These are phyloP conservation scores for Penicillium occitanis DNA, from an alignment of 2,329 filamentous ascomycete genomes.

Conservation along the genomic window DNA sequence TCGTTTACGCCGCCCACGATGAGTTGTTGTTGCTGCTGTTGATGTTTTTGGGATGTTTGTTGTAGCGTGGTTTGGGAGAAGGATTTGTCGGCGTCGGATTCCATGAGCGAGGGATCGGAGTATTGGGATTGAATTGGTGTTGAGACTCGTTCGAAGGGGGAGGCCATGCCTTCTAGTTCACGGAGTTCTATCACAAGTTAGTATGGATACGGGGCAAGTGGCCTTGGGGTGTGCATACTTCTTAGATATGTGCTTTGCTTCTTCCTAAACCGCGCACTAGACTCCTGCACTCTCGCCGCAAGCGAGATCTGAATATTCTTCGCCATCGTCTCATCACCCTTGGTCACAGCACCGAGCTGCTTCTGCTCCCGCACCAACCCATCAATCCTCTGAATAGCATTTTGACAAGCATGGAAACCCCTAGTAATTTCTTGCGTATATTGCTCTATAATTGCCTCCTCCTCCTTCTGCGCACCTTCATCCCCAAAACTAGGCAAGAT, in stretches of 20 bases:
- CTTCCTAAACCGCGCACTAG: slow-evolving; percentile 89
- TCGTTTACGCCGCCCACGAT: slow-evolving; percentile 62
- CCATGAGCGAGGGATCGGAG: slow-evolving; percentile 81
- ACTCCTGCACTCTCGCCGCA: slow-evolving; percentile 83
- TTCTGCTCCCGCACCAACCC: slow-evolving; percentile 80
- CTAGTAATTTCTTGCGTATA: slow-evolving; percentile 88
- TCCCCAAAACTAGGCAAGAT: slow-evolving; percentile 96
- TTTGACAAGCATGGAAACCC: slow-evolving; percentile 85
- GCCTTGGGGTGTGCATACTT: slow-evolving; percentile 56
- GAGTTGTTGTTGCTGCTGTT: slow-evolving; percentile 21
- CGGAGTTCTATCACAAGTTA: slow-evolving; percentile 50
- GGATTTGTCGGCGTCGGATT: slow-evolving; percentile 89
- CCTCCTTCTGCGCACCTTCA: slow-evolving; percentile 79
- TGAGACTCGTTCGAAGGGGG: slow-evolving; percentile 51
- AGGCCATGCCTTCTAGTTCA: slow-evolving; percentile 64
- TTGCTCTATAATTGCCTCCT: slow-evolving; percentile 86
- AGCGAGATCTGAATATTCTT: slow-evolving; percentile 92
- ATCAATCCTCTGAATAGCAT: slow-evolving; percentile 83
- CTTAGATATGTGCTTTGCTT: slow-evolving; percentile 96
- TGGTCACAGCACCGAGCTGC: slow-evolving; percentile 66
- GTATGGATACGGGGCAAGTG: too few species aligned
- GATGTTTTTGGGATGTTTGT: slow-evolving; percentile 63
- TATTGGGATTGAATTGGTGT: slow-evolving; percentile 63
- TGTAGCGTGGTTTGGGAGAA: slow-evolving; percentile 88
- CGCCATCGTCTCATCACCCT: slow-evolving; percentile 91